These are phyloP conservation scores for Monarda citriodora DNA, from an alignment of 305 asterid species.

Conservation along the genomic window DNA sequence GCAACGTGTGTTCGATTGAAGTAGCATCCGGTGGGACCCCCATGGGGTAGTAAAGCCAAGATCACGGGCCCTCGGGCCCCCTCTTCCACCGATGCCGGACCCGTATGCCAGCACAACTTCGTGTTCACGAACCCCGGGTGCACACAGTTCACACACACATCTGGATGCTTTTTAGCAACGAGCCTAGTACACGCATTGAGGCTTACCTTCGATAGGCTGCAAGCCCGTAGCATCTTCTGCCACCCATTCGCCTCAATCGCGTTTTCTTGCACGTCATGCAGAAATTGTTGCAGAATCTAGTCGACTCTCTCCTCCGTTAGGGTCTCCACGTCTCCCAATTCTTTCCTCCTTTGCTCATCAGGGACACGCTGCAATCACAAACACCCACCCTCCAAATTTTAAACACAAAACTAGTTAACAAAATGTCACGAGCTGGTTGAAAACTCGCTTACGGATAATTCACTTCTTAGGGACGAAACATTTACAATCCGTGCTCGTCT, in stretches of 20 bases:
- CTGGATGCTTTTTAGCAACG: slow-evolving; percentile 65
- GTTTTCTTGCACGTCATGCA: slow-evolving; percentile 28
- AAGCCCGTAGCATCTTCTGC: slow-evolving; percentile 88
- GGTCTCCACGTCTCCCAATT: too few species aligned
- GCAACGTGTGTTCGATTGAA: slow-evolving; percentile 53
- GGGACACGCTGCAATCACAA: too few species aligned
- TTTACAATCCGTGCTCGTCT: too few species aligned
- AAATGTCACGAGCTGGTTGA: too few species aligned
- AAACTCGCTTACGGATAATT: too few species aligned
- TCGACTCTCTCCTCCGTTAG: too few species aligned
- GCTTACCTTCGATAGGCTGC: slow-evolving; percentile 78
- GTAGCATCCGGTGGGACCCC: slow-evolving; percentile 74
- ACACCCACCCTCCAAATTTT: too few species aligned
- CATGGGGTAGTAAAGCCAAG: slow-evolving; percentile 67
- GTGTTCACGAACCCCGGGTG: slow-evolving; percentile 36
- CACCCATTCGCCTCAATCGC: slow-evolving; percentile 73
- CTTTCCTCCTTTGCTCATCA: too few species aligned
- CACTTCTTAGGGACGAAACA: too few species aligned
- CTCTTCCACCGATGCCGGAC: slow-evolving; percentile 64
- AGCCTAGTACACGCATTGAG: slow-evolving; percentile 81
- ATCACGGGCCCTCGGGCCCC: slow-evolving; percentile 80
- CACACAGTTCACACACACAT: slow-evolving; percentile 69
- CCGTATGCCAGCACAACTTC: too few species aligned
- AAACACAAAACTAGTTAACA: too few species aligned
- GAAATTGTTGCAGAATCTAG: too few species aligned